Percentiles rank a stretch among this genome's conserved stretches.
Evolutionary conservation across 305 asterid genomes (phyloP).

Genomic region (Fraxinus nigra): DNA sequence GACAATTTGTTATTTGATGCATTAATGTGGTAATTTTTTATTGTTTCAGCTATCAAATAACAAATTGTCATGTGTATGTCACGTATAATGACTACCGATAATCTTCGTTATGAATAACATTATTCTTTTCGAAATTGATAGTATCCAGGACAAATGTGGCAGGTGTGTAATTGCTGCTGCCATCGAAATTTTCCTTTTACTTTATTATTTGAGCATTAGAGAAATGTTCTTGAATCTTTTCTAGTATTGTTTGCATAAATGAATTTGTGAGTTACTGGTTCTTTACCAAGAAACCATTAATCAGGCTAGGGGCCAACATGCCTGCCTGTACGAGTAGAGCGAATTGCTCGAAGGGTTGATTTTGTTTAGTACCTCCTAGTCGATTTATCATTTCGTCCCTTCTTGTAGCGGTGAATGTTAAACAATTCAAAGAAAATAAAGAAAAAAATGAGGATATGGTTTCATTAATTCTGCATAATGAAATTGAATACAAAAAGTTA

Average conservation of each 20-base stretch:
- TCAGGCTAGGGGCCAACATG: slow-evolving; percentile 89
- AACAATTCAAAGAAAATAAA: no score
- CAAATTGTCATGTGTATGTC: not conserved
- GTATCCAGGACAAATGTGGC: slow-evolving; percentile 55
- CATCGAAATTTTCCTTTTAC: not conserved
- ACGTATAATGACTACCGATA: no score
- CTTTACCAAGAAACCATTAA: slow-evolving; percentile 69
- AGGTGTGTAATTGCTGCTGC: not conserved
- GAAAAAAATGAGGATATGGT: no score
- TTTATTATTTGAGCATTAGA: not conserved
- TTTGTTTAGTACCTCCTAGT: slow-evolving; percentile 62
- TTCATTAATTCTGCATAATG: no score
- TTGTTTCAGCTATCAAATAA: not conserved
- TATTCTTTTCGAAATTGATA: slow-evolving; percentile 24
- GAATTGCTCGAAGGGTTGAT: slow-evolving; percentile 69
- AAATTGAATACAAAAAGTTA: no score
- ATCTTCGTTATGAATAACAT: not conserved
- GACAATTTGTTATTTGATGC: no score
- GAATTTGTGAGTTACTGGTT: not conserved
- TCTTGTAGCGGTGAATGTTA: slow-evolving; percentile 28
- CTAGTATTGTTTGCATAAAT: not conserved
- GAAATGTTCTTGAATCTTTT: not conserved
- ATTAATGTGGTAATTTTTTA: no score
- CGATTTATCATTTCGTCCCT: slow-evolving; percentile 43
- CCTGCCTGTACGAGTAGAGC: slow-evolving; percentile 75